phyloP scores from a whole-genome alignment of 441 rosid genomes.

The Rhodomyrtus psidioides region DNA sequence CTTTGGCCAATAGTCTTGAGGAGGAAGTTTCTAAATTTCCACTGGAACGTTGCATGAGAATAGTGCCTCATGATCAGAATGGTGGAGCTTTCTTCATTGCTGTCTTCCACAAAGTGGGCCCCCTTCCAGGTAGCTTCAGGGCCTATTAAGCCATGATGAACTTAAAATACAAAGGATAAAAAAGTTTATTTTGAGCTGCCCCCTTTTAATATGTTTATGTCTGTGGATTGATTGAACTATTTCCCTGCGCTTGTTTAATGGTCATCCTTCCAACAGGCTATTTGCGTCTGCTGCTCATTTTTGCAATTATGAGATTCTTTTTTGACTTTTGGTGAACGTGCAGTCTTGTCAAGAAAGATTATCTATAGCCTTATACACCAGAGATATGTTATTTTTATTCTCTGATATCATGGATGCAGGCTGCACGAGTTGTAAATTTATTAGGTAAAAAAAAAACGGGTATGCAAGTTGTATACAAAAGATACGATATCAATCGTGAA shows the following conservation, averaged over 20 bases:
- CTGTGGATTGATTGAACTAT: neutral
- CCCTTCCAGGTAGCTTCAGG: slow-evolving; percentile 56
- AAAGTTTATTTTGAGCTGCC: neutral
- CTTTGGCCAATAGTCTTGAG: slow-evolving; percentile 18
- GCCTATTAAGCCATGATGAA: neutral
- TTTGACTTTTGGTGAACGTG: neutral
- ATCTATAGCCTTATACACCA: neutral
- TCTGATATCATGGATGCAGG: neutral
- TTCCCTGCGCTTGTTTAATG: neutral
- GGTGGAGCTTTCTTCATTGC: slow-evolving; percentile 94
- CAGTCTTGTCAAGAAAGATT: neutral
- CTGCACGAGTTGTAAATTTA: neutral
- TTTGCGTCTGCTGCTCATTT: neutral
- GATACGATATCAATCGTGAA: neutral
- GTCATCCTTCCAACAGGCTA: neutral
- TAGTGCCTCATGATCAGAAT: slow-evolving; percentile 96
- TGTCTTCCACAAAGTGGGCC: slow-evolving; percentile 64
- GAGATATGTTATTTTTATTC: neutral
- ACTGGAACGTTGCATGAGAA: slow-evolving; percentile 83
- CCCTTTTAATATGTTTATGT: neutral
- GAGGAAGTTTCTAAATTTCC: slow-evolving; percentile 68
- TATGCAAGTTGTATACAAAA: neutral
- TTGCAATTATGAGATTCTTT: neutral
- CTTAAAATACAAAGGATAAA: neutral
- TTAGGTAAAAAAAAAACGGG: neutral